Base-by-base conservation (phyloP, 2,329 filamentous ascomycete genomes). In the Neoscytalidium dimidiatum region DNA sequence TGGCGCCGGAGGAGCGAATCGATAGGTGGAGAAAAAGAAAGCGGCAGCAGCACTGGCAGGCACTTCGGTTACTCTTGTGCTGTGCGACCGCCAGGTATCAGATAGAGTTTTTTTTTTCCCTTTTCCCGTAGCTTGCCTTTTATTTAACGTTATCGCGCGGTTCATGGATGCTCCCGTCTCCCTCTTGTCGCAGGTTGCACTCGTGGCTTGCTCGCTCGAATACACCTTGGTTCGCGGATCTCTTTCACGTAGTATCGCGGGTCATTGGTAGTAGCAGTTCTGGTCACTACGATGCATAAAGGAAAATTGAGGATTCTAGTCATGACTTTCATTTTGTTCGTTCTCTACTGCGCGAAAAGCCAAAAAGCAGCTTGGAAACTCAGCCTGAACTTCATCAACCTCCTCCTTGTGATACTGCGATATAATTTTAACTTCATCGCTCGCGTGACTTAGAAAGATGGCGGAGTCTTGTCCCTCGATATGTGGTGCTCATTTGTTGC, bases 301-400 rank as follows among this genome's bases (percentile, higher is more conserved):
- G n/a, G n/a, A n/a, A n/a, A n/a, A n/a, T n/a, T n/a, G n/a, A n/a
- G n/a, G n/a, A n/a, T 43, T 13, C 28, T n/a, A 11, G 21, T 57
- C 53, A 57, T 57, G 53, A 57, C 53, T 57, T 57, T 57, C 53
- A 57, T 57, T 43, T 26, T 23, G 19, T 11, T 17, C 33, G 21
- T 48, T 33, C 35, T 35, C 17, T 23, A 33, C 29, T 53, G 21
- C 13, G 17, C 29, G 13, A 17, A 6, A n/a, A 53, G 23, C 21
- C 17, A 53, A 23, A 5, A 19, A 19, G 6, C 29, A 53, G 31
- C 49, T 28, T 31, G 43, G 48, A 51, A 2, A 41, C 14, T n/a
- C 38, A 2, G 17, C 17, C n/a, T n/a, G n/a, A n/a, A n/a, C n/a
- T n/a, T n/a, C n/a, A n/a, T n/a, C n/a, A n/a, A n/a, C n/a, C n/a